A percentile compares a stretch with the other conserved stretches of the same genome.
phyloP scores from a whole-genome alignment of 2,329 filamentous ascomycete species.

The Phyllosticta capitalensis region DNA sequence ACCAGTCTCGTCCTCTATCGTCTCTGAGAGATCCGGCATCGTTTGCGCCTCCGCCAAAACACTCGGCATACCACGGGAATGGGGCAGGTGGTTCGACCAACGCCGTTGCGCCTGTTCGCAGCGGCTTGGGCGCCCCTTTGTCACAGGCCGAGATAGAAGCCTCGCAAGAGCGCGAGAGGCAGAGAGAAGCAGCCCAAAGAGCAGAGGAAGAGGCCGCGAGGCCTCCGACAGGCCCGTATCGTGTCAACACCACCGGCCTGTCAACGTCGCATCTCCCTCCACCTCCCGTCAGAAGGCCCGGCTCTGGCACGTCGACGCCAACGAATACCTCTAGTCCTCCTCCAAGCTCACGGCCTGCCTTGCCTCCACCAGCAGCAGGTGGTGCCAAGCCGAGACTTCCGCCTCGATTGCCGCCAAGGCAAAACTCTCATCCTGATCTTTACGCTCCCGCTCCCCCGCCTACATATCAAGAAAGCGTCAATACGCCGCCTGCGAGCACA shows the following conservation, averaged over 20 bases:
- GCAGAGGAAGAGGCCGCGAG: conserved; percentile 26
- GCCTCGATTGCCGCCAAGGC: conserved; percentile 62
- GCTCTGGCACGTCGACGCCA: conserved; percentile 15
- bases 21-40: conserved; percentile 64
- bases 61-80: conserved; percentile 10
- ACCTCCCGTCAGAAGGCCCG: conserved; percentile 50
- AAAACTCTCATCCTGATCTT: conserved; percentile 43
- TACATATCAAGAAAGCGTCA: conserved; percentile 36
- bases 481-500: conserved; percentile 21
- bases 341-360: conserved; percentile 40
- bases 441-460: conserved; percentile 38
- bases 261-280: conserved; percentile 59
- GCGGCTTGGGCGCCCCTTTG: conserved; percentile 31
- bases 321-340: conserved; percentile 16
- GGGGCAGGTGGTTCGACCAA: not conserved
- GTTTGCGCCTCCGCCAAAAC: conserved; percentile 75
- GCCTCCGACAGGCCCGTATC: conserved; percentile 54
- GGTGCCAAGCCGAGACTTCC: conserved; percentile 28
- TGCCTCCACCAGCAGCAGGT: conserved; percentile 19
- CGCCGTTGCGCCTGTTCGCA: not conserved
- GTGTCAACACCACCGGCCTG: conserved; percentile 60
- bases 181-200: conserved; percentile 26
- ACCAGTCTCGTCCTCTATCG: conserved; percentile 54
- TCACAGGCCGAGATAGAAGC: conserved; percentile 28
- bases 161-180: conserved; percentile 21